These are phyloP conservation scores for Talaromyces adpressus DNA, from an alignment of 495 filamentous ascomycete genomes.

Conservation along the genomic window DNA sequence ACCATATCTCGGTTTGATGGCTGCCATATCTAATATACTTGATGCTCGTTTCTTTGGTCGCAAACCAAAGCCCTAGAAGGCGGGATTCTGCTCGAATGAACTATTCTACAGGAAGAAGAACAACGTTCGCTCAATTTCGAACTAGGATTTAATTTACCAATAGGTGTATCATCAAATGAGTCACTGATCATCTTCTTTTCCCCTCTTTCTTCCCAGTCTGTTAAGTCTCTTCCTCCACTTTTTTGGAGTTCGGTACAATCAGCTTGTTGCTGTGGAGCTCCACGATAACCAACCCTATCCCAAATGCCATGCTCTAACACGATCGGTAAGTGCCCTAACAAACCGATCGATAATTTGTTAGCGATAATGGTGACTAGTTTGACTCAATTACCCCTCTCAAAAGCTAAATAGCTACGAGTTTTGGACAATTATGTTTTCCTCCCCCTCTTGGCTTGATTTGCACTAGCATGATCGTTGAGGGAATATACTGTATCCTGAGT, in stretches of 20 bases:
- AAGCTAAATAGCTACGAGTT: not conserved
- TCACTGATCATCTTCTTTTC: not conserved
- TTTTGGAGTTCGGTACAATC: not conserved
- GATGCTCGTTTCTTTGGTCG: not conserved
- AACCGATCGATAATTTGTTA: not conserved
- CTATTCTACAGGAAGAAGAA: too few relatives aligned
- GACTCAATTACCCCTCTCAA: not conserved
- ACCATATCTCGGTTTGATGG: conserved; percentile 19
- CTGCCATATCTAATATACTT: not conserved
- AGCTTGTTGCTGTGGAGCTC: not conserved
- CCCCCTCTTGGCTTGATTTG: not conserved
- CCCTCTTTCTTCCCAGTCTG: not conserved
- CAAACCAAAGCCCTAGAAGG: not conserved
- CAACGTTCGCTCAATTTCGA: not conserved
- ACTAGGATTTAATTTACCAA: not conserved
- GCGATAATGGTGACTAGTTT: not conserved
- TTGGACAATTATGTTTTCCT: not conserved
- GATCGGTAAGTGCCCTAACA: not conserved
- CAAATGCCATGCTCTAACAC: not conserved
- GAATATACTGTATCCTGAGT: not conserved
- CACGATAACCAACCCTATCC: not conserved
- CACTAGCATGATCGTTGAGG: not conserved
- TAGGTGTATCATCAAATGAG: not conserved
- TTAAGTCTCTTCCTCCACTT: not conserved
- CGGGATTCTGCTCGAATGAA: not conserved